phyloP scores from a whole-genome alignment of 179 eudicot species.

The Spinacia oleracea region DNA sequence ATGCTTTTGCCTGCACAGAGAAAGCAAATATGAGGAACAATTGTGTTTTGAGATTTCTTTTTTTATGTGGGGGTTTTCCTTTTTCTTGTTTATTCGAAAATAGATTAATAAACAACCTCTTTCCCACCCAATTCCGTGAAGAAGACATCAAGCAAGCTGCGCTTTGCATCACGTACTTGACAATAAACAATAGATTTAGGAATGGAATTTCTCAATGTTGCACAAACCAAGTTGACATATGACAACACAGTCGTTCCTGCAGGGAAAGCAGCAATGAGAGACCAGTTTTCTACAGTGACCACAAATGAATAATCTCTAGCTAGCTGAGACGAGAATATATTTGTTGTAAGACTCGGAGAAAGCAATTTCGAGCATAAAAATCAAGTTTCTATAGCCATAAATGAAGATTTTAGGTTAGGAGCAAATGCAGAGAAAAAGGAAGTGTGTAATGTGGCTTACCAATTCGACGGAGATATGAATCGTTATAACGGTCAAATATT shows the following conservation, averaged over 20 bases:
- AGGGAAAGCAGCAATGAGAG: not conserved
- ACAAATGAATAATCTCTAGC: not conserved
- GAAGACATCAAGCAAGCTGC: constrained; percentile 86
- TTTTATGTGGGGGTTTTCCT: too few relatives aligned
- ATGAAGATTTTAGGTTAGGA: not conserved
- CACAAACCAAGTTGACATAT: constrained; percentile 90
- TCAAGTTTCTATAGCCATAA: too few relatives aligned
- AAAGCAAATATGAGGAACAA: not conserved
- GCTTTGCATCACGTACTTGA: constrained; percentile 98
- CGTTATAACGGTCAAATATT: constrained; percentile 81
- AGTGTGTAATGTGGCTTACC: constrained; percentile 43
- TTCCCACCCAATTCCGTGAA: constrained; percentile 80
- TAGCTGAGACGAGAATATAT: not conserved
- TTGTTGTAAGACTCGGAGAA: not conserved
- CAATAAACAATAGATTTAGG: constrained; percentile 95
- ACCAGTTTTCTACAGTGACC: not conserved
- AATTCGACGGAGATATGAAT: constrained; percentile 75
- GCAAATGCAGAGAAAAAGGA: not conserved
- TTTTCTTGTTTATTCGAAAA: too few relatives aligned
- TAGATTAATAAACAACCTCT: constrained; percentile 49
- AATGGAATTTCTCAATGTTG: constrained; percentile 72
- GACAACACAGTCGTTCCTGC: constrained; percentile 84
- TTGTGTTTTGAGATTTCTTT: not conserved
- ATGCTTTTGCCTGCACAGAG: constrained; percentile 49
- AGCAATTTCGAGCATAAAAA: too few relatives aligned